Base-by-base conservation (phyloP, 306 rosid species). In the Acacia confusa region DNA sequence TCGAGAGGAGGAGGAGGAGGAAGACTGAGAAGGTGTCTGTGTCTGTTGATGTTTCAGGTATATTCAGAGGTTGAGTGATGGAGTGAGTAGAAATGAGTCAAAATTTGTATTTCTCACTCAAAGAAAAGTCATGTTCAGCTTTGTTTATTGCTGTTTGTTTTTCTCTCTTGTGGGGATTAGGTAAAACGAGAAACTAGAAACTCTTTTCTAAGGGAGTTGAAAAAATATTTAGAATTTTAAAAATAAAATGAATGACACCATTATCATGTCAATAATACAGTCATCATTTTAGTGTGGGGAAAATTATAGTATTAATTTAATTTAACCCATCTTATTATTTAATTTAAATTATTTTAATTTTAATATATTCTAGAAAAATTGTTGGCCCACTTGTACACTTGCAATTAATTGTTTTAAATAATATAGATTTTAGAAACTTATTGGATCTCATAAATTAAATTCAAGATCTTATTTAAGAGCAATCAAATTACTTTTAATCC, bases 261-360 rank as follows among this genome's bases (percentile, higher is more conserved):
- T 67, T 67, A 67, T 15, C 20, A 67, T 67, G 72, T 67, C 69
- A 63, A 63, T 67, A 67, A 67, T 67, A 20, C 25, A 34, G 44
- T 19, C 44, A 36, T 67, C 47, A 36, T 67, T 19, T 36, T 36
- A 19, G 47, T 0, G 17, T 2, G 38, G 38, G 68, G 34, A 12
- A 61, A 27, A 61, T 61, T 11, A 61, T 27, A 20, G 14, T 27
- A 13, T 4, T 27, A 27, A 61, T 24, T 4, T 27, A 27, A 61
- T 24, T 60, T 10, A 60, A 25, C 34, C 64, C 30, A 7, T 22
- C 2, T 57, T 20, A 57, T n/a, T 57, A 57, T n/a, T n/a, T 55
- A 55, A 20, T 55, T 55, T 9, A 20, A 55, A 52, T 52, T 52
- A 50, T 25, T 53, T 19, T 53, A 53, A 52, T 8, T 52, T 17